Conservation (phyloP, 2,329 filamentous ascomycete species). For the Phaeoacremonium minimum region DNA sequence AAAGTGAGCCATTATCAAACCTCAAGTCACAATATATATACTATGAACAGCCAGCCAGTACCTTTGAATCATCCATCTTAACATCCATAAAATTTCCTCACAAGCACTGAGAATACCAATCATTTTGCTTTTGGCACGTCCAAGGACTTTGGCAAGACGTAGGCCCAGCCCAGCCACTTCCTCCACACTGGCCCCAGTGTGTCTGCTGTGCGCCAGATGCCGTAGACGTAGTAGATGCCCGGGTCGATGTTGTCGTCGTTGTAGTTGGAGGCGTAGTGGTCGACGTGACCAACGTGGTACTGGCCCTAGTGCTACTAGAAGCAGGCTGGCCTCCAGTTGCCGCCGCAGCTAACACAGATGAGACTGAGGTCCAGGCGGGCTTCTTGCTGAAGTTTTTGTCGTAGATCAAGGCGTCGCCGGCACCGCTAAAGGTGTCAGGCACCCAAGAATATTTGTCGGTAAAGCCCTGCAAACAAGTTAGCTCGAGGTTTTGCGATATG, state of each 20-base stretch:
- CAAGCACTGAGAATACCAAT: slow-evolving; percentile 13
- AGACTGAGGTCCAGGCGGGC: slow-evolving; percentile 30
- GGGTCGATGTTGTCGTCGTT: not conserved
- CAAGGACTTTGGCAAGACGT: slow-evolving; percentile 8
- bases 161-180: slow-evolving; percentile 11
- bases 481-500: no score
- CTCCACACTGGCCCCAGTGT: slow-evolving; percentile 14
- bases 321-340: not conserved
- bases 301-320: not conserved
- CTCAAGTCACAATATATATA: no score
- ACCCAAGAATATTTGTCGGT: slow-evolving; percentile 28
- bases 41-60: no score
- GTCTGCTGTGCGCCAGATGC: not conserved
- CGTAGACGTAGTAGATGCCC: not conserved
- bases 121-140: slow-evolving; percentile 8
- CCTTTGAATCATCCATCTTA: no score
- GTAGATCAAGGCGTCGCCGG: slow-evolving; percentile 31
- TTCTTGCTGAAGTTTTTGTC: slow-evolving; percentile 30
- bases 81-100: no score
- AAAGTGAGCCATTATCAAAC: no score
- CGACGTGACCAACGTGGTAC: not conserved
- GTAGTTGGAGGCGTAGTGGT: not conserved
- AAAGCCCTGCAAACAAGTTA: no score
- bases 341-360: slow-evolving; percentile 27
- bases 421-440: slow-evolving; percentile 27